phyloP scores from a whole-genome alignment of 73 alveolate genomes.

The Paramecium primaurelia region DNA sequence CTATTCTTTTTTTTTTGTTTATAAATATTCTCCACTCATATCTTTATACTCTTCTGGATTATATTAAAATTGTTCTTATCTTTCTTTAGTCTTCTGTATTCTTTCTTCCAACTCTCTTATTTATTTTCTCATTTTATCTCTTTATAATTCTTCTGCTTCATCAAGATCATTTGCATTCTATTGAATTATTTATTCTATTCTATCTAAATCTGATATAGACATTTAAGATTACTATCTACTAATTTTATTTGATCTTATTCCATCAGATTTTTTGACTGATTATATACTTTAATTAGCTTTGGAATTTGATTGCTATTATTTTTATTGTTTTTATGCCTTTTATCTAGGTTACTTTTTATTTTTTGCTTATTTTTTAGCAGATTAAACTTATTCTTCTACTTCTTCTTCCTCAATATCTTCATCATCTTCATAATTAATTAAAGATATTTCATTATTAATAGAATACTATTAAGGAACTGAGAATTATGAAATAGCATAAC shows the following conservation, averaged over 20 bases:
- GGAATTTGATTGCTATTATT: background rate
- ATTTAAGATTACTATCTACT: background rate
- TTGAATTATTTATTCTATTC: background rate
- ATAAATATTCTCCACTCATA: constrained; percentile 22
- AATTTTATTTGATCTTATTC: background rate
- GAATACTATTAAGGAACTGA: background rate
- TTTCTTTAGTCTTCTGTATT: background rate
- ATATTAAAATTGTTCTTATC: background rate
- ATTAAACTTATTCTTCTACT: background rate
- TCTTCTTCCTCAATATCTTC: background rate
- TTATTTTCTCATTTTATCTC: background rate
- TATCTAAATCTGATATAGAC: background rate
- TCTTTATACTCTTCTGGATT: background rate
- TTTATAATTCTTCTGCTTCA: background rate
- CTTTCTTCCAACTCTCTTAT: background rate
- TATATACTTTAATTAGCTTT: background rate
- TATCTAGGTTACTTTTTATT: background rate
- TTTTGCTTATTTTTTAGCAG: background rate
- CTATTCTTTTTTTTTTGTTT: background rate
- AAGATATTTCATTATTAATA: background rate
- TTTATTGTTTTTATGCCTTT: background rate
- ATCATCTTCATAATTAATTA: background rate
- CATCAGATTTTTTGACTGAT: background rate
- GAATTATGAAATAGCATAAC: background rate
- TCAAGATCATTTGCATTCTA: background rate